Evolutionary conservation across 2,329 filamentous ascomycete species (phyloP).

Genomic region (Endothia cerciana): DNA sequence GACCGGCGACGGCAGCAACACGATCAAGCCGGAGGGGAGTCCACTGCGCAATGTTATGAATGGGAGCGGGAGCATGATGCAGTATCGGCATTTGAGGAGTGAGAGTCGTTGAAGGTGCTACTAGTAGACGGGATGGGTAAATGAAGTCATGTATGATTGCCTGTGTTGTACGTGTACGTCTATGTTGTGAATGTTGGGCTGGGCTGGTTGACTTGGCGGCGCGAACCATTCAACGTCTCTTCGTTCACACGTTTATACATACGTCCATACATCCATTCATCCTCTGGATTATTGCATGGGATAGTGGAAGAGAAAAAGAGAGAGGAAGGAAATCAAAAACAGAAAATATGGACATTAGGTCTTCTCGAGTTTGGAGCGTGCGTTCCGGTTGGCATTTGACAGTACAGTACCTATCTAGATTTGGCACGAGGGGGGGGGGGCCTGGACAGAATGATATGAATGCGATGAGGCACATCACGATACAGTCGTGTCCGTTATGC

Average conservation of each 20-base stretch:
- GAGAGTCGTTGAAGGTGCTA: constrained; percentile 13
- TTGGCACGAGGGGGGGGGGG: background rate
- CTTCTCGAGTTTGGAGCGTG: constrained; percentile 15
- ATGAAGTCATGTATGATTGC: constrained; percentile 29
- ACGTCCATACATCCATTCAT: constrained; percentile 10
- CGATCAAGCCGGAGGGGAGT: constrained; percentile 18
- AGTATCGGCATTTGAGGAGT: constrained; percentile 22
- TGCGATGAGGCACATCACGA: background rate
- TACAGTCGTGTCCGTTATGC: background rate
- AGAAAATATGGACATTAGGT: constrained; percentile 34
- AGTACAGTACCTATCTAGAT: background rate
- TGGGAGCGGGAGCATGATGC: constrained; percentile 30
- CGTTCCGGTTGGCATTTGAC: background rate
- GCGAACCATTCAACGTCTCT: constrained; percentile 6
- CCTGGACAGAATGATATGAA: background rate
- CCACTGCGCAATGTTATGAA: constrained; percentile 30
- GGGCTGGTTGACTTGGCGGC: constrained; percentile 11
- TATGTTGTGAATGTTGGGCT: constrained; percentile 24
- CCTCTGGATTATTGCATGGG: constrained; percentile 28
- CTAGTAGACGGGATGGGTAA: constrained; percentile 15
- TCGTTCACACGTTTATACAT: constrained; percentile 10
- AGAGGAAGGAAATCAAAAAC: constrained; percentile 28
- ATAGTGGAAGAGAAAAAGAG: constrained; percentile 32
- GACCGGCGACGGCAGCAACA: constrained; percentile 12
- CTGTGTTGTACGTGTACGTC: constrained; percentile 25